Percentiles rank a stretch among this genome's conserved stretches.
These are phyloP conservation scores for Blepharisma stoltei DNA, from an alignment of 73 alveolate genomes.

Conservation along the genomic window DNA sequence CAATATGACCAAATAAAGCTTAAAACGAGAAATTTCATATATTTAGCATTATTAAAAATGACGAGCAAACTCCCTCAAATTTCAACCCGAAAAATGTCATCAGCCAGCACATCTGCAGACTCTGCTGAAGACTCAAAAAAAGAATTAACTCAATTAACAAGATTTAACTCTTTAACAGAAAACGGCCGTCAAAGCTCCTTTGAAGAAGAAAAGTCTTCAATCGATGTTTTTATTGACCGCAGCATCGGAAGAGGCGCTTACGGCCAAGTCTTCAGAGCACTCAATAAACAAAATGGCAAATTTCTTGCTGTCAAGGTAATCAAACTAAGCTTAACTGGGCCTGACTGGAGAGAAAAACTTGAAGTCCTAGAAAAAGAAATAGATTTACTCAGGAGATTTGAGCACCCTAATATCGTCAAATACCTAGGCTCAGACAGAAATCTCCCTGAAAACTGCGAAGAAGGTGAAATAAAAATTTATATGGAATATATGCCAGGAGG, in stretches of 20 bases:
- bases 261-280: conserved; percentile 84
- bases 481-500: conserved; percentile 87
- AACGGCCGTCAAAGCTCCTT: background rate
- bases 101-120: no score
- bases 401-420: conserved; percentile 85
- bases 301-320: conserved; percentile 80
- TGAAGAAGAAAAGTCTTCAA: background rate
- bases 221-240: background rate
- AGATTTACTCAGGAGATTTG: conserved; percentile 66
- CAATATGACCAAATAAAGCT: no score
- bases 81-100: no score
- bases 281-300: conserved; percentile 69
- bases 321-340: conserved; percentile 54
- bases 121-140: no score
- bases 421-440: conserved; percentile 63
- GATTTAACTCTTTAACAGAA: background rate
- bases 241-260: conserved; percentile 86
- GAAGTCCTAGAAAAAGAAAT: conserved; percentile 71
- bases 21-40: no score
- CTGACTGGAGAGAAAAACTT: conserved; percentile 41
- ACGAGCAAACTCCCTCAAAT: no score
- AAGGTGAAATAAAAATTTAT: background rate
- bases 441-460: background rate
- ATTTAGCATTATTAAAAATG: no score
- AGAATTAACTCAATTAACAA: no score